A percentile compares a stretch with the other conserved stretches of the same genome.
These are phyloP conservation scores for Sicyos edulis DNA, from an alignment of 306 rosid species.

Conservation along the genomic window DNA sequence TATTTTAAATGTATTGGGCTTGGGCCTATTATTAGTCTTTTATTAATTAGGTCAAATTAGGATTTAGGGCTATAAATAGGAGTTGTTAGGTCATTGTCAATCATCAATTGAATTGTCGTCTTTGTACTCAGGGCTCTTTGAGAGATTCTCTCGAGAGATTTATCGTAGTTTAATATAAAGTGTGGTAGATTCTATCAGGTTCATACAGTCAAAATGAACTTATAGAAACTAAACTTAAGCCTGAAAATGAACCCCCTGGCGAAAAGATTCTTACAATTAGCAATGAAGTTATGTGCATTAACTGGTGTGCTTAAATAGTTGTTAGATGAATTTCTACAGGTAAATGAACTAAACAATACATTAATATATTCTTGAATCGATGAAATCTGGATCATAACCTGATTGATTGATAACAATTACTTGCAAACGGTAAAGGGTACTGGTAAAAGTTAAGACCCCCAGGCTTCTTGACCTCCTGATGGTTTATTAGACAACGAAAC, in stretches of 20 bases:
- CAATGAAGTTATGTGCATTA: background rate
- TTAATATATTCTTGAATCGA: background rate
- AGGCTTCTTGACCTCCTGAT: background rate
- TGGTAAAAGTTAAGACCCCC: background rate
- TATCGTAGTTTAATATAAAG: no score
- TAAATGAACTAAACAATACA: background rate
- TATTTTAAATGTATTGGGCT: no score
- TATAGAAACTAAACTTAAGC: background rate
- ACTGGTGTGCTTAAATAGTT: background rate
- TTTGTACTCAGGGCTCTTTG: no score
- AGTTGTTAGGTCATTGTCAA: no score
- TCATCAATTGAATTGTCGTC: no score
- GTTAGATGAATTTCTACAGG: background rate
- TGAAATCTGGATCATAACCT: background rate
- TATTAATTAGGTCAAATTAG: no score
- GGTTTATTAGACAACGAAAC: background rate
- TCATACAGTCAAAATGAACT: background rate
- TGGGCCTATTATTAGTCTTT: no score
- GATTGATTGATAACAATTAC: background rate
- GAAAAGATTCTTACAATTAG: background rate
- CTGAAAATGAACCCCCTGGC: background rate
- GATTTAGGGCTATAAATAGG: no score
- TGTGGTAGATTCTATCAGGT: no score
- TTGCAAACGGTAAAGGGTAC: background rate
- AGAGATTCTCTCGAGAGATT: no score